phyloP scores from a whole-genome alignment of 208 protist genomes.

The Trypanosoma rangeli region DNA sequence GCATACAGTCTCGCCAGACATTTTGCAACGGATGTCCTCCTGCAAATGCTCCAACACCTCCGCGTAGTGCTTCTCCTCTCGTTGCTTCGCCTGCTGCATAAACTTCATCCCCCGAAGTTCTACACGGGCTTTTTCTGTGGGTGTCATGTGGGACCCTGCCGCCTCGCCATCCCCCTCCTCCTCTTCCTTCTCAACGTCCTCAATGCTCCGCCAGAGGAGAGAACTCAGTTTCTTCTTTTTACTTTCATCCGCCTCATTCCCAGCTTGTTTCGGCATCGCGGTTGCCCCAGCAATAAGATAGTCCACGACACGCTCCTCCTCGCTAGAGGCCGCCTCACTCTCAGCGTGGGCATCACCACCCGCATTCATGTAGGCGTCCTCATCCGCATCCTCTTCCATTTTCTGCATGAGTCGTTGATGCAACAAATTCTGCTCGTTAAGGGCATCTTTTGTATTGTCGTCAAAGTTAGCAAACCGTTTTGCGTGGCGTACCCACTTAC shows the following conservation, averaged over 20 bases:
- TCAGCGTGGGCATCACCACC: conserved; percentile 26
- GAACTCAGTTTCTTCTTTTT: conserved; percentile 37
- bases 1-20: conserved; percentile 24
- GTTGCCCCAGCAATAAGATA: conserved; percentile 52
- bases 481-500: conserved; percentile 88
- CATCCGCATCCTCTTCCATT: conserved; percentile 85
- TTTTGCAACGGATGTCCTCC: conserved; percentile 52
- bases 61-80: conserved; percentile 57
- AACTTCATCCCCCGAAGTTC: conserved; percentile 84
- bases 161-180: conserved; percentile 6
- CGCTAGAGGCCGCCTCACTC: conserved; percentile 46
- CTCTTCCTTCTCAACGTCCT: conserved; percentile 32
- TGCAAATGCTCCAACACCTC: conserved; percentile 54
- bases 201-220: conserved; percentile 49
- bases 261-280: conserved; percentile 11
- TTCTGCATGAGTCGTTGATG: conserved; percentile 90
- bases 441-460: conserved; percentile 77
- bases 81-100: conserved; percentile 78
- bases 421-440: conserved; percentile 82
- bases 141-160: conserved; percentile 28
- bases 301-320: conserved; percentile 87
- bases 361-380: conserved; percentile 69
- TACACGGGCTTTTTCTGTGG: conserved; percentile 61
- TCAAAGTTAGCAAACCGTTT: conserved; percentile 86
- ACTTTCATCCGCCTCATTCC: neutral